These are phyloP conservation scores for Fagopyrum homotropicum DNA, from an alignment of 148 eudicot species.

Conservation along the genomic window DNA sequence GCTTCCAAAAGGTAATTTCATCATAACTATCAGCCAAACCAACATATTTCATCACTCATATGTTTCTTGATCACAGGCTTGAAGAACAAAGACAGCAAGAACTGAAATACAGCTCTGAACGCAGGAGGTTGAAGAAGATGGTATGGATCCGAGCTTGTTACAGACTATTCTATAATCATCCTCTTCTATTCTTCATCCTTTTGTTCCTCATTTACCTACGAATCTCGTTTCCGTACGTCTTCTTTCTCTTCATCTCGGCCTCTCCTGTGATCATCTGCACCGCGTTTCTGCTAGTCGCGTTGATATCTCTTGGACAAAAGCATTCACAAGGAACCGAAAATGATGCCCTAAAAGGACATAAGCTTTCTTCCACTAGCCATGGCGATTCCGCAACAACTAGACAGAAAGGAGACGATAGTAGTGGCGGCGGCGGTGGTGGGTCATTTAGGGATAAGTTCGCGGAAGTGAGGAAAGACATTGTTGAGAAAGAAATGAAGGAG, in stretches of 20 bases:
- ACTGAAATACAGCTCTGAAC: not conserved
- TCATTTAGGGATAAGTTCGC: conserved; percentile 12
- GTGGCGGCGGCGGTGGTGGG: not conserved
- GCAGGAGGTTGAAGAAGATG: conserved; percentile 18
- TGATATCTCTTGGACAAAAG: conserved; percentile 42
- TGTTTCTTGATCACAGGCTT: not conserved
- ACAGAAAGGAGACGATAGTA: not conserved
- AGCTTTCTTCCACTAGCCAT: conserved; percentile 14
- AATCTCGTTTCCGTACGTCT: conserved; percentile 39
- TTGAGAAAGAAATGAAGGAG: conserved; percentile 27
- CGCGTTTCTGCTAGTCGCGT: conserved; percentile 37
- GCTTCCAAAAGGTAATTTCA: not conserved
- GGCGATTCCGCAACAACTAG: not conserved
- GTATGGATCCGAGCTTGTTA: conserved; percentile 24
- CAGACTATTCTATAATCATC: conserved; percentile 37
- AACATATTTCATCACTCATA: not conserved
- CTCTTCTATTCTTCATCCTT: conserved; percentile 26
- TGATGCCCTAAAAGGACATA: conserved; percentile 16
- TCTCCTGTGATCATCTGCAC: conserved; percentile 54
- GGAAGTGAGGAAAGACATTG: conserved; percentile 23
- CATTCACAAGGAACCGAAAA: conserved; percentile 24
- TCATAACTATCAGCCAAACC: not conserved
- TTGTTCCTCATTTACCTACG: conserved; percentile 29
- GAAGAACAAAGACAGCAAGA: not conserved
- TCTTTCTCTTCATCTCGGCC: conserved; percentile 46